phyloP scores from a whole-genome alignment of 768 basidiomycete genomes.

The Filobasidium wieringae region DNA sequence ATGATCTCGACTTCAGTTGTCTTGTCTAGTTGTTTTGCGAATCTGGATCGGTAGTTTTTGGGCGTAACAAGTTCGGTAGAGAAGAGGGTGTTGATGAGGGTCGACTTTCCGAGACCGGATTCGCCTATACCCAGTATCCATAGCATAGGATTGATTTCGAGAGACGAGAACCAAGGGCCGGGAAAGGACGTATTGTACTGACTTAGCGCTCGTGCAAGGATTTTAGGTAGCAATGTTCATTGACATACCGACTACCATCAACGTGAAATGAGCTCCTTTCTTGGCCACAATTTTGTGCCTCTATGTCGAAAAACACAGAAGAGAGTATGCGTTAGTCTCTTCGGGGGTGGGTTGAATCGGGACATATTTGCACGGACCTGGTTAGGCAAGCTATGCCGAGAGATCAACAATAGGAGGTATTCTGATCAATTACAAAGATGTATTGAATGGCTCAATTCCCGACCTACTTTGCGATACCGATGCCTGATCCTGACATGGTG shows the following conservation, averaged over 20 bases:
- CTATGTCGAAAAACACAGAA: constrained; percentile 42
- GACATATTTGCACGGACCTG: constrained; percentile 52
- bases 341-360: background rate
- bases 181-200: too few species aligned
- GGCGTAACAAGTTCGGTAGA: constrained; percentile 87
- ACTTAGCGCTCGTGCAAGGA: too few species aligned
- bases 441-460: background rate
- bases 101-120: constrained; percentile 97
- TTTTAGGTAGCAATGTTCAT: too few species aligned
- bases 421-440: background rate
- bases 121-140: too few species aligned
- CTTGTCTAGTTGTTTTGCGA: constrained; percentile 88
- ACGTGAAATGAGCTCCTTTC: constrained; percentile 90
- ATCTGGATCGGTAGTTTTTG: constrained; percentile 42
- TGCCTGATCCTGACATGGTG: constrained; percentile 30
- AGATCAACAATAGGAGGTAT: background rate
- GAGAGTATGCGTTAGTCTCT: constrained; percentile 13
- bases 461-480: constrained; percentile 38
- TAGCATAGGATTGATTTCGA: too few species aligned
- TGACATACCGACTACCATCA: constrained; percentile 85
- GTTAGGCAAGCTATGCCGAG: constrained; percentile 68
- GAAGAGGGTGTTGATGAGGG: constrained; percentile 96
- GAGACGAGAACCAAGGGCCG: too few species aligned
- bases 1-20: constrained; percentile 97
- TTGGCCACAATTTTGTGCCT: constrained; percentile 99